phyloP scores from a whole-genome alignment of 2,329 filamentous ascomycete genomes.

The Shiraia sp. region DNA sequence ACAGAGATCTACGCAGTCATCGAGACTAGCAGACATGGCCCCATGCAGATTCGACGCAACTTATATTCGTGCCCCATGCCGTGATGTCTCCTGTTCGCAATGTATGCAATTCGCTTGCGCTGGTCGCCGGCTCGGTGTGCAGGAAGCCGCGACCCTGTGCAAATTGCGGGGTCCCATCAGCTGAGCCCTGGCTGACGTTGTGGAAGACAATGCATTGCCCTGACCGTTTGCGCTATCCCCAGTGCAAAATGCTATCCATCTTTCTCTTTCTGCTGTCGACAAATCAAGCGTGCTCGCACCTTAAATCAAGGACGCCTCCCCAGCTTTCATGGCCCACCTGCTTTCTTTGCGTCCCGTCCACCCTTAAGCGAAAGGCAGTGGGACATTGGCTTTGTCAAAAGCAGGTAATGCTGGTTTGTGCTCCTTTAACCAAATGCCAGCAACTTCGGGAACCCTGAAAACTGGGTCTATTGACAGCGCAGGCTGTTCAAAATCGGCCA shows the following conservation, averaged over 20 bases:
- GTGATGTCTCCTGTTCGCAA: neutral
- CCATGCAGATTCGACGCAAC: neutral
- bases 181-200: conserved; percentile 6
- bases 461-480: too few species aligned
- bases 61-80: neutral
- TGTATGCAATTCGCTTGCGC: conserved; percentile 1
- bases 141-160: neutral
- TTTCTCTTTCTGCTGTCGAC: too few species aligned
- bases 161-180: conserved; percentile 11
- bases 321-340: too few species aligned
- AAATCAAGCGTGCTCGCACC: too few species aligned
- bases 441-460: too few species aligned
- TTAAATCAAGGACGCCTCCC: too few species aligned
- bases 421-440: too few species aligned
- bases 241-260: conserved; percentile 1
- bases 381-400: too few species aligned
- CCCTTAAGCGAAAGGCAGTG: too few species aligned
- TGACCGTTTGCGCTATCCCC: neutral
- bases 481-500: too few species aligned
- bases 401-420: too few species aligned
- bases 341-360: too few species aligned
- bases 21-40: neutral
- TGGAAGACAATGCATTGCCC: neutral
- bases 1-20: neutral
- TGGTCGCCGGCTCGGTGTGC: neutral